Conservation (phyloP, 768 basidiomycete genomes). For the Chiua virens region DNA sequence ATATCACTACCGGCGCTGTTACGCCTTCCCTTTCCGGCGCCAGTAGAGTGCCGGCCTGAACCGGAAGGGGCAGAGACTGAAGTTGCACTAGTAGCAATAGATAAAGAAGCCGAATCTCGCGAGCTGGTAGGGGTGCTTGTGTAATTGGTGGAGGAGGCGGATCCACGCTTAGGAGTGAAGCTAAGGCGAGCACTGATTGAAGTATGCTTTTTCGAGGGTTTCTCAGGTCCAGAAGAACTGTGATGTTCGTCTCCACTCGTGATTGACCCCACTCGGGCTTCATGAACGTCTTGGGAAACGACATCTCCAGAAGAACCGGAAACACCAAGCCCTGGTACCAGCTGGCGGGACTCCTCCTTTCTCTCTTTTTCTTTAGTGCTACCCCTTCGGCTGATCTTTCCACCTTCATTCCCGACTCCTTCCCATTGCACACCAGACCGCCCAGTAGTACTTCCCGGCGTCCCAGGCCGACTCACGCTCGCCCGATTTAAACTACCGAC, state of each 20-base stretch:
- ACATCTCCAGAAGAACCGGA: slow-evolving; percentile 34
- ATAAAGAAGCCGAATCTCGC: slow-evolving; percentile 83
- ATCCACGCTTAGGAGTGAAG: slow-evolving; percentile 84
- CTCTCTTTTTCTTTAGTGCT: slow-evolving; percentile 47
- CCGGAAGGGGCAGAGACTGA: slow-evolving; percentile 61
- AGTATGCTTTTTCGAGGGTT: slow-evolving; percentile 65
- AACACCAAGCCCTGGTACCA: slow-evolving; percentile 35
- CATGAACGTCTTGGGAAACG: slow-evolving; percentile 39
- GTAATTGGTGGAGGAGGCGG: slow-evolving; percentile 86
- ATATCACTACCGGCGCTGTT: slow-evolving; percentile 89
- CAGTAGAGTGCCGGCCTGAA: slow-evolving; percentile 70
- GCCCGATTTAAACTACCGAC: slow-evolving; percentile 69
- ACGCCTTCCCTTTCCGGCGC: slow-evolving; percentile 58
- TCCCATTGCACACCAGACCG: slow-evolving; percentile 67
- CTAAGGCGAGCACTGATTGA: slow-evolving; percentile 62
- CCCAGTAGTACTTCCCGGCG: slow-evolving; percentile 62
- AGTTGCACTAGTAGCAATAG: slow-evolving; percentile 73
- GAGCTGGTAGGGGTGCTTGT: slow-evolving; percentile 81
- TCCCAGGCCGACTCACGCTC: slow-evolving; percentile 68
- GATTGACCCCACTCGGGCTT: slow-evolving; percentile 42
- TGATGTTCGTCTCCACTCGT: slow-evolving; percentile 60
- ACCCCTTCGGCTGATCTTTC: slow-evolving; percentile 38
- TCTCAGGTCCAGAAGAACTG: slow-evolving; percentile 50
- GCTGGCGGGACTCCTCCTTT: slow-evolving; percentile 32
- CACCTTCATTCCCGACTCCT: slow-evolving; percentile 46